Conservation (phyloP, 2,329 filamentous ascomycete species). For the Beauveria australis region DNA sequence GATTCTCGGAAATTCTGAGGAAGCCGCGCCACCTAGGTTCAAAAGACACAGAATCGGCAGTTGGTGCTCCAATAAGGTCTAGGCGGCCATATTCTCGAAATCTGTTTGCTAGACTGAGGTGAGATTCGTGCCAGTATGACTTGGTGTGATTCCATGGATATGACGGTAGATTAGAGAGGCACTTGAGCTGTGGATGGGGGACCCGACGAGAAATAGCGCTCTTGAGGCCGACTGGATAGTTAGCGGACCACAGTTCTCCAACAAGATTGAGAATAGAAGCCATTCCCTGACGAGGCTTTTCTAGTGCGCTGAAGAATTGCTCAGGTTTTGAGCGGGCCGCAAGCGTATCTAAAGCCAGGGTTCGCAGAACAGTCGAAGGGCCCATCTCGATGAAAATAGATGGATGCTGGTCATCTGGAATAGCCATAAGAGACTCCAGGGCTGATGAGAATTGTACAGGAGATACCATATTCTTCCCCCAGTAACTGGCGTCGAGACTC, state of each 20-base stretch:
- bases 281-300: conserved; percentile 17
- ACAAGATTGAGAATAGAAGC: conserved; percentile 23
- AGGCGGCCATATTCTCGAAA: conserved; percentile 37
- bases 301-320: conserved; percentile 22
- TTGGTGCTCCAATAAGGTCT: conserved; percentile 42
- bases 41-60: conserved; percentile 34
- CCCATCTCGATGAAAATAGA: conserved; percentile 34
- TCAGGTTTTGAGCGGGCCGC: conserved; percentile 2
- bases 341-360: conserved; percentile 24
- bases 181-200: conserved; percentile 18
- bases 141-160: conserved; percentile 49
- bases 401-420: conserved; percentile 20
- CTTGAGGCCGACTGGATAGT: conserved; percentile 24
- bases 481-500: conserved; percentile 31
- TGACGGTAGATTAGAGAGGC: conserved; percentile 38
- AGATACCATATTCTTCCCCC: conserved; percentile 37
- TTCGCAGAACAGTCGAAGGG: conserved; percentile 28
- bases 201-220: conserved; percentile 18
- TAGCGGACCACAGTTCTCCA: conserved; percentile 31
- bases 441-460: conserved; percentile 37
- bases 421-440: conserved; percentile 26
- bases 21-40: conserved; percentile 43
- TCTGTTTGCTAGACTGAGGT: conserved; percentile 34
- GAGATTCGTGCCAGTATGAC: conserved; percentile 46
- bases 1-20: conserved; percentile 39